Percentiles rank a stretch among this genome's conserved stretches.
phyloP scores from a whole-genome alignment of 306 rosid species.

The Elaeagnus macrophylla region DNA sequence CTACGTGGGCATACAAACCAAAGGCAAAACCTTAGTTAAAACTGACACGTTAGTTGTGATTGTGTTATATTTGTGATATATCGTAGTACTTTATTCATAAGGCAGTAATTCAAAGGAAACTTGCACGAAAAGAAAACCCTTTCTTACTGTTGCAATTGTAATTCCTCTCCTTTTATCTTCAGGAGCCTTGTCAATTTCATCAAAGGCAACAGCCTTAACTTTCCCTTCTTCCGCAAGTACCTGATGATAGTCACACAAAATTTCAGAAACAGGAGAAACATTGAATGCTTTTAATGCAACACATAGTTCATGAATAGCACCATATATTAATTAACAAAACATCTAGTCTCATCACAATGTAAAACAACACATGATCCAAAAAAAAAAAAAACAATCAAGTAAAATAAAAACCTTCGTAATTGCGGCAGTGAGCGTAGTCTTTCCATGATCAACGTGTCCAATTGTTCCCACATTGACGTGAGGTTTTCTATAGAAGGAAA shows the following conservation, averaged over 20 bases:
- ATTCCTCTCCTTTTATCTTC: conserved; percentile 96
- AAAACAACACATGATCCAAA: too few species aligned
- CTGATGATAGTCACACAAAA: conserved; percentile 25
- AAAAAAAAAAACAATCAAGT: not conserved
- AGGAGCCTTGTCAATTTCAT: conserved; percentile 95
- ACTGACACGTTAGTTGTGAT: too few species aligned
- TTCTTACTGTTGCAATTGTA: conserved; percentile 79
- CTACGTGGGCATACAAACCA: too few species aligned
- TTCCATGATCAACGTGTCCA: conserved; percentile 95
- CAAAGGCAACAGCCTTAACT: conserved; percentile 83
- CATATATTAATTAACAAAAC: not conserved
- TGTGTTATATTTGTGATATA: too few species aligned
- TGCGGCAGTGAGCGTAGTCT: conserved; percentile 93
- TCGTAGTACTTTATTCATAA: too few species aligned
- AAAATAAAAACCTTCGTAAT: conserved; percentile 65
- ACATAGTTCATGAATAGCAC: not conserved
- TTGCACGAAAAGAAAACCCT: not conserved
- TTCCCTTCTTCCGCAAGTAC: conserved; percentile 90
- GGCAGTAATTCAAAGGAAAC: too few species aligned
- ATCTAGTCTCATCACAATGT: not conserved
- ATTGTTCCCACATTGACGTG: conserved; percentile 93
- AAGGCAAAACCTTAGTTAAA: too few species aligned
- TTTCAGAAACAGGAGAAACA: not conserved
- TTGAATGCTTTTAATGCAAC: not conserved
- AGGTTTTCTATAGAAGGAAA: conserved; percentile 55